Conservation (phyloP, 2,329 filamentous ascomycete species). For the Zarea fungicola region DNA sequence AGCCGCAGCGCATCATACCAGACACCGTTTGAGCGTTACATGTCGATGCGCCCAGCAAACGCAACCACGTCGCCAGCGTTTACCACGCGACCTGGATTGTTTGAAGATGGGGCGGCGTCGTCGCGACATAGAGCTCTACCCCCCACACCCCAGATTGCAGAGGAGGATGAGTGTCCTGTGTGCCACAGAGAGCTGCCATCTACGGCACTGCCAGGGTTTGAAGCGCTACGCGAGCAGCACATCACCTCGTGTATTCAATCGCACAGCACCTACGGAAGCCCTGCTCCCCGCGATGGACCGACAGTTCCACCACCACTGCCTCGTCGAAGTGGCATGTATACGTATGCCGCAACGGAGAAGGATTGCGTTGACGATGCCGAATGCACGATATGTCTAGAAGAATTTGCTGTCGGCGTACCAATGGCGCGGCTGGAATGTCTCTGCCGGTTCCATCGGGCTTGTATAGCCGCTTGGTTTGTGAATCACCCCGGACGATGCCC, state of each 20-base stretch:
- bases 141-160: conserved; percentile 48
- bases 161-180: conserved; percentile 76
- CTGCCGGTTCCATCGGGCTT: conserved; percentile 57
- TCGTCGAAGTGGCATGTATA: conserved; percentile 56
- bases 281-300: conserved; percentile 22
- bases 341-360: conserved; percentile 61
- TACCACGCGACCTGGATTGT: conserved; percentile 27
- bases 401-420: conserved; percentile 55
- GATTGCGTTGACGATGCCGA: conserved; percentile 63
- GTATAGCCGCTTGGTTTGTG: conserved; percentile 59
- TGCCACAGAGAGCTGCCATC: conserved; percentile 68
- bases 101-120: conserved; percentile 28
- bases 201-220: conserved; percentile 46
- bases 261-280: conserved; percentile 46
- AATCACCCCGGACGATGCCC: conserved; percentile 59
- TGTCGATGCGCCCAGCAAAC: conserved; percentile 30
- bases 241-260: conserved; percentile 52
- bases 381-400: conserved; percentile 63
- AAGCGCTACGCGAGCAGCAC: conserved; percentile 51
- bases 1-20: conserved; percentile 27
- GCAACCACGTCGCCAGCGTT: conserved; percentile 27
- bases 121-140: conserved; percentile 35
- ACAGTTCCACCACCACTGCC: conserved; percentile 26
- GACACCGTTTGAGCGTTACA: conserved; percentile 34
- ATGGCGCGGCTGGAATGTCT: conserved; percentile 65